These are phyloP conservation scores for Colletotrichum siamense DNA, from an alignment of 2,329 filamentous ascomycete species.

Conservation along the genomic window DNA sequence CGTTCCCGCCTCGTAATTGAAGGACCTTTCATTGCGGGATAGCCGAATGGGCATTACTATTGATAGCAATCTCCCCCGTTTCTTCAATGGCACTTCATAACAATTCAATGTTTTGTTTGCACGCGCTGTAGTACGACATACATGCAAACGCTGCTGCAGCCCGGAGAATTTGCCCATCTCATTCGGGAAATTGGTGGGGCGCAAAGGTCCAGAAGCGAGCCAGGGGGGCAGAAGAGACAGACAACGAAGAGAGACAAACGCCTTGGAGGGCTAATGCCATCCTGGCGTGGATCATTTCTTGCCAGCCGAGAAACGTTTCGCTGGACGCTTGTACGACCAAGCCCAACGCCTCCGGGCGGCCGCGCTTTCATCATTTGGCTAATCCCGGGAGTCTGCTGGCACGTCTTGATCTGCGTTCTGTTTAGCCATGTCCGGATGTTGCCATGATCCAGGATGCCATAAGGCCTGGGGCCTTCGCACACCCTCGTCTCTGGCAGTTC, in stretches of 20 bases:
- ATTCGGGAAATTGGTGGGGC: not conserved
- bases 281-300: not conserved
- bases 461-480: not conserved
- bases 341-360: not conserved
- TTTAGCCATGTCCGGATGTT: not conserved
- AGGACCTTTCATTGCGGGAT: not conserved
- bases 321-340: not conserved
- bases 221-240: not conserved
- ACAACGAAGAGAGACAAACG: not conserved
- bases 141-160: not conserved
- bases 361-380: not conserved
- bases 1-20: not conserved
- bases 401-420: not conserved
- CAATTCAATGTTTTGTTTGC: not conserved
- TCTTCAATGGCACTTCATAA: not conserved
- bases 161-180: not conserved
- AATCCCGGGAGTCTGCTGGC: not conserved
- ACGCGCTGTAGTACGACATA: not conserved
- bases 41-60: not conserved
- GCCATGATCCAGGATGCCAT: not conserved
- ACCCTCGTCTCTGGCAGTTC: not conserved
- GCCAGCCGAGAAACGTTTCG: not conserved
- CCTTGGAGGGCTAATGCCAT: not conserved
- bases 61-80: not conserved
- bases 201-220: not conserved